These are phyloP conservation scores for Vachellia pachyceras DNA, from an alignment of 306 rosid genomes.

Conservation along the genomic window DNA sequence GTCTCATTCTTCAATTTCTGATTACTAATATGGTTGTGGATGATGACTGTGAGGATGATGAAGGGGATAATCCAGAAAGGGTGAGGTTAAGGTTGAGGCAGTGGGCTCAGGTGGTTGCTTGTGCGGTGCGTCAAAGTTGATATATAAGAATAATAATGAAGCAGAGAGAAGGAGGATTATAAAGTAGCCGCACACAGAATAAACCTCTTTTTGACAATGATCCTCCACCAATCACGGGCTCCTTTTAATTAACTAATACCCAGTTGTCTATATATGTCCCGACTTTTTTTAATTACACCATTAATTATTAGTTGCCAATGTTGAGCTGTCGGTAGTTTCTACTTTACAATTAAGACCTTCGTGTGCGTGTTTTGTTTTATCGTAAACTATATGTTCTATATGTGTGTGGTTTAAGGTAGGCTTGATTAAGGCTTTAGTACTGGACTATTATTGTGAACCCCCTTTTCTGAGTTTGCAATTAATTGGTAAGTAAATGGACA, in stretches of 20 bases:
- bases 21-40: neutral
- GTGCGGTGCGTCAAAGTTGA: conserved; percentile 79
- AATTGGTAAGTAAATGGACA: neutral
- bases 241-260: neutral
- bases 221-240: conserved; percentile 1
- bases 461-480: neutral
- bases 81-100: conserved; percentile 87
- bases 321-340: conserved; percentile 18
- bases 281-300: too few relatives aligned
- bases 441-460: neutral
- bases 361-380: neutral
- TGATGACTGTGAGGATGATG: conserved; percentile 23
- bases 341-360: neutral
- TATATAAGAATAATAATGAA: conserved; percentile 6
- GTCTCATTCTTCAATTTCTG: neutral
- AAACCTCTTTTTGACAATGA: neutral
- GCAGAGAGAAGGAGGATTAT: neutral
- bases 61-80: conserved; percentile 82
- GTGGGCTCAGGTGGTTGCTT: conserved; percentile 99
- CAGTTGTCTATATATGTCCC: too few relatives aligned
- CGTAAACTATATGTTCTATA: neutral
- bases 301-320: neutral
- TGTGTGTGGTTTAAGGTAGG: neutral
- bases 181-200: neutral
- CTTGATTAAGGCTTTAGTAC: neutral